Evolutionary conservation across 2,329 filamentous ascomycete species (phyloP).

Genomic region (Cercospora canescens): DNA sequence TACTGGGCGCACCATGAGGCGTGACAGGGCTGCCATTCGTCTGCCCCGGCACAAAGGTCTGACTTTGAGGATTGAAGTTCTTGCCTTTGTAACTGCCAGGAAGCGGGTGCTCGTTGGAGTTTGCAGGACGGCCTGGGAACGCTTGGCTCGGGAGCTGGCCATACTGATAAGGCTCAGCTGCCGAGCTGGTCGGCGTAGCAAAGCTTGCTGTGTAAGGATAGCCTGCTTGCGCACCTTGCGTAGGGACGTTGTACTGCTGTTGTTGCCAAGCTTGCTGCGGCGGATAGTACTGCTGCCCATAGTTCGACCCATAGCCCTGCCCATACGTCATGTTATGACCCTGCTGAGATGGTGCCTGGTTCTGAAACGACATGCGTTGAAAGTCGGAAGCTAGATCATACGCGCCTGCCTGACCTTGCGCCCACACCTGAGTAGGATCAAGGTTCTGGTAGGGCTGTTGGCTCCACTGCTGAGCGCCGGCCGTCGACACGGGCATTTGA

Average conservation of each 20-base stretch:
- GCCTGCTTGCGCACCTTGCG: conserved; percentile 19
- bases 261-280: conserved; percentile 32
- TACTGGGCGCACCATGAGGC: conserved; percentile 21
- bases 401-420: conserved; percentile 35
- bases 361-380: conserved; percentile 50
- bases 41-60: conserved; percentile 78
- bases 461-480: conserved; percentile 18
- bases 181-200: conserved; percentile 35
- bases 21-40: conserved; percentile 25
- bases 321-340: conserved; percentile 19
- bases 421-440: conserved; percentile 38
- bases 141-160: conserved; percentile 72
- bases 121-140: conserved; percentile 69
- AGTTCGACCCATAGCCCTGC: conserved; percentile 17
- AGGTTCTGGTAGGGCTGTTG: conserved; percentile 32
- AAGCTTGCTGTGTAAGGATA: conserved; percentile 18
- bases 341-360: conserved; percentile 29
- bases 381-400: conserved; percentile 50
- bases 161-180: conserved; percentile 62
- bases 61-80: conserved; percentile 90
- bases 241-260: conserved; percentile 30
- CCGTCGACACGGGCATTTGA: conserved; percentile 6
- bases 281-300: conserved; percentile 29
- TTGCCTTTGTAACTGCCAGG: conserved; percentile 82
- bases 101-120: conserved; percentile 75